Conservation (phyloP, 768 basidiomycete genomes). For the Trichaptum fuscoviolaceum region DNA sequence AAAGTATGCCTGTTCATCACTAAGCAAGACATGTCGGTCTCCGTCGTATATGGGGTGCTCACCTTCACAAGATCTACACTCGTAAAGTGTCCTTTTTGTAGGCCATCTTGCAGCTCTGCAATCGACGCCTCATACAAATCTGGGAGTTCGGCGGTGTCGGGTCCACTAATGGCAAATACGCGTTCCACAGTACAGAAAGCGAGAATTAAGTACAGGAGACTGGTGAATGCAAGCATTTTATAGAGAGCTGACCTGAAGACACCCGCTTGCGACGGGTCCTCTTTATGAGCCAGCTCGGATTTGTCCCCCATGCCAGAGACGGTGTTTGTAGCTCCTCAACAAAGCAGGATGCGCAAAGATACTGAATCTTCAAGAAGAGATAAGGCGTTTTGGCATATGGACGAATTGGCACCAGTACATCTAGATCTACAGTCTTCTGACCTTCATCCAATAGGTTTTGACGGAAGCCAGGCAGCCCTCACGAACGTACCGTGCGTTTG, state of each 20-base stretch:
- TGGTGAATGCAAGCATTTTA: neutral
- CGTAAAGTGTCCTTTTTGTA: constrained; percentile 30
- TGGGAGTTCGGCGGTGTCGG: constrained; percentile 18
- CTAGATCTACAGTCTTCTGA: neutral
- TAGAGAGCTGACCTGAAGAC: neutral
- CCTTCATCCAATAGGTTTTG: neutral
- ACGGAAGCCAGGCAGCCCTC: neutral
- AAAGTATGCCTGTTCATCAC: constrained; percentile 30
- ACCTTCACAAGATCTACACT: constrained; percentile 39
- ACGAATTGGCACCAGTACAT: neutral
- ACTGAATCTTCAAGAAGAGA: neutral
- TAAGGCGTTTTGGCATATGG: neutral
- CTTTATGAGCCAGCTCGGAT: neutral
- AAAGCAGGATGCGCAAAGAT: neutral
- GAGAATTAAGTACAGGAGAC: neutral
- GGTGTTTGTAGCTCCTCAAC: neutral
- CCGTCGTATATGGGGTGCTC: constrained; percentile 4
- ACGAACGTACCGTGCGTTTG: neutral
- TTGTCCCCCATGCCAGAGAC: neutral
- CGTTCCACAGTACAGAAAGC: neutral
- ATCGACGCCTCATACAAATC: constrained; percentile 38
- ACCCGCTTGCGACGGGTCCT: neutral
- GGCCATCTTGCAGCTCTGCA: constrained; percentile 32
- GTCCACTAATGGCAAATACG: neutral
- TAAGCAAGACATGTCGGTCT: neutral